Evolutionary conservation across 1,284 basidiomycete genomes (phyloP).

Genomic region (Lentinula novae-zelandiae): DNA sequence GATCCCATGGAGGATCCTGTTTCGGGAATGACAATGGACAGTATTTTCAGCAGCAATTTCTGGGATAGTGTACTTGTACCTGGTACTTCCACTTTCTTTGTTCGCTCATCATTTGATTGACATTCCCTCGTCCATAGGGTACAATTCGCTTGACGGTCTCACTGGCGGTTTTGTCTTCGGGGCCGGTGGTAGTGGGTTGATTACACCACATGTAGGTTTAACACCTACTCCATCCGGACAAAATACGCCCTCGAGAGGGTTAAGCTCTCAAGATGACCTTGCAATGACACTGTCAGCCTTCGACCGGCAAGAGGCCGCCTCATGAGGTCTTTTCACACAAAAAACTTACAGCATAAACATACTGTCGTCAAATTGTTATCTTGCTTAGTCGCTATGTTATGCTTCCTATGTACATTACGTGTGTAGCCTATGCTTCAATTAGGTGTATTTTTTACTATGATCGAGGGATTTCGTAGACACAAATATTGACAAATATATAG

Average conservation of each 20-base stretch:
- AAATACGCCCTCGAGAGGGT: constrained; percentile 36
- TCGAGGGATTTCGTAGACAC: not conserved
- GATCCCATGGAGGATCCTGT: constrained; percentile 40
- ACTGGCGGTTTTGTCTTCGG: constrained; percentile 82
- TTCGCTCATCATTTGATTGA: constrained; percentile 6
- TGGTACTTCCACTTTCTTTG: constrained; percentile 44
- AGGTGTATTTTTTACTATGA: not conserved
- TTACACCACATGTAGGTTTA: constrained; percentile 48
- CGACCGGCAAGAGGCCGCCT: constrained; percentile 17
- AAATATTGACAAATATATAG: no score
- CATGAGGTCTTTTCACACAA: not conserved
- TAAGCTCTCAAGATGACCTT: constrained; percentile 22
- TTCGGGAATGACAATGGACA: constrained; percentile 70
- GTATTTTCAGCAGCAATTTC: constrained; percentile 71
- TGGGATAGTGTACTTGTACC: constrained; percentile 84
- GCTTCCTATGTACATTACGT: not conserved
- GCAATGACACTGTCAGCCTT: constrained; percentile 43
- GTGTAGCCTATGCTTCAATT: not conserved
- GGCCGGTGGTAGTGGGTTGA: constrained; percentile 71
- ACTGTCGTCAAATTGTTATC: not conserved
- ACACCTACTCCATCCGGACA: constrained; percentile 39
- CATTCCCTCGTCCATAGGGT: constrained; percentile 42
- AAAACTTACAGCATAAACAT: not conserved
- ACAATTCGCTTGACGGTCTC: constrained; percentile 73
- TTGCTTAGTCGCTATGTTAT: not conserved